Evolutionary conservation across 2,329 filamentous ascomycete genomes (phyloP), one percentile per base, ranked within the genome.

Genomic region (Ceratocystis alfenasii): DNA sequence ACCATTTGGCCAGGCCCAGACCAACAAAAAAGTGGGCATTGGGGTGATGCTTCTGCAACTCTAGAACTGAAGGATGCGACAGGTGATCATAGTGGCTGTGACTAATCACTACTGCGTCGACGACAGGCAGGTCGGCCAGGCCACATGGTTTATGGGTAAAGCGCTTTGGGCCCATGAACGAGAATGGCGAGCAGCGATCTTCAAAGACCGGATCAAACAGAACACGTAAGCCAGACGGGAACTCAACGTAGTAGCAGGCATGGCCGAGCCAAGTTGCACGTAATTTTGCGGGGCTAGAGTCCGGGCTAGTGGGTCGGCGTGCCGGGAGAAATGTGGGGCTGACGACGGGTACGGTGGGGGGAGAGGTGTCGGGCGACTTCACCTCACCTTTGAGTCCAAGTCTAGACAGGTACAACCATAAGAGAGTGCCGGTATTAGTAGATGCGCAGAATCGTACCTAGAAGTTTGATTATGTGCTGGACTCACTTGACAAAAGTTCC

Each of bases 81-180:
- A 97, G 79, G 73, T 96, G 93, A 75, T 96, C 93, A 74, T 96
- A 96, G 76, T 96, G 93, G 71, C 87, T 91, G 76, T 96, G 92
- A 20, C 86, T 90, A 70, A 96, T 95, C 65, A 94, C 78, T 8
- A 90, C 87, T 33, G 86, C 83, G 71, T 94, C 89, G 55, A 92
- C 82, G 66, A 81, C 76, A 7, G 92, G 92, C 2, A 96, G 82
- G 69, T 95, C 90, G 63, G 83, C 80, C 69, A 95, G 83, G 65
- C 86, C 75, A 74, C 91, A 96, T 0, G 93, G 89, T 66, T 81
- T 80, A 25, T 85, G 80, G 0, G 92, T 95, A 75, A 84, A 96
- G 62, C 93, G 81, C 75, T 88, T 89, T 1, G 92, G 88, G 0
- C 85, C 85, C 66, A 88, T 72, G 70, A 85, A 85, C 46, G 79